These are phyloP conservation scores for Aspergillus bombycis DNA, from an alignment of 2,329 filamentous ascomycete genomes.

Conservation along the genomic window DNA sequence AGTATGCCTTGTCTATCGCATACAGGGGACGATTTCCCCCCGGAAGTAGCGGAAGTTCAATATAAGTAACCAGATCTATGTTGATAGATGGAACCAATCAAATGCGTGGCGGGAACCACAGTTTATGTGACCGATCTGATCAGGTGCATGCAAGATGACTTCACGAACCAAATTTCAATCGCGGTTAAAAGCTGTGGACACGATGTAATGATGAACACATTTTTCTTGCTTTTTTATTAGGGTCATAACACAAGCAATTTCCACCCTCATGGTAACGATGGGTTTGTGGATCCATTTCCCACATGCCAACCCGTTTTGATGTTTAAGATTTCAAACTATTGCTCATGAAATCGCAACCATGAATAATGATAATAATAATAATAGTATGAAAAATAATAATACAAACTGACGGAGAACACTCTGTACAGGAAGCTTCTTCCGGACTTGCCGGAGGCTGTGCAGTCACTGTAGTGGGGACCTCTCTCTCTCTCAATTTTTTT, in stretches of 20 bases:
- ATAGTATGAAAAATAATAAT: background rate
- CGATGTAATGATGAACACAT: slow-evolving; percentile 6
- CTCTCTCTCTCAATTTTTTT: background rate
- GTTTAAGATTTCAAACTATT: background rate
- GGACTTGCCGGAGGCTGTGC: slow-evolving; percentile 25
- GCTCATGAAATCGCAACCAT: background rate
- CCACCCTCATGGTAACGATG: background rate
- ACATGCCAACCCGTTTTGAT: background rate
- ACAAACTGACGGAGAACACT: background rate
- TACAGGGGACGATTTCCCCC: background rate
- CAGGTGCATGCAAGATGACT: slow-evolving; percentile 1
- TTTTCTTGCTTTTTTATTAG: background rate
- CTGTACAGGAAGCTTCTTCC: slow-evolving; percentile 13
- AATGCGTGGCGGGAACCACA: background rate
- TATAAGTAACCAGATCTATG: background rate
- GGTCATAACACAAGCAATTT: background rate
- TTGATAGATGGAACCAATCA: background rate
- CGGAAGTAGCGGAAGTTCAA: background rate
- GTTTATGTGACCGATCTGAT: background rate
- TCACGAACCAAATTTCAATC: background rate
- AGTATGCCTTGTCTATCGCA: too few species aligned
- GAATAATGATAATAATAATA: background rate
- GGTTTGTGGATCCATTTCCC: background rate
- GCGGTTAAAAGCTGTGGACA: background rate
- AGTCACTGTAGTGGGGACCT: slow-evolving; percentile 4